A percentile compares a stretch with the other conserved stretches of the same genome.
Conservation (phyloP, 2,329 filamentous ascomycete genomes). For the Colletotrichum lindemuthianum region DNA sequence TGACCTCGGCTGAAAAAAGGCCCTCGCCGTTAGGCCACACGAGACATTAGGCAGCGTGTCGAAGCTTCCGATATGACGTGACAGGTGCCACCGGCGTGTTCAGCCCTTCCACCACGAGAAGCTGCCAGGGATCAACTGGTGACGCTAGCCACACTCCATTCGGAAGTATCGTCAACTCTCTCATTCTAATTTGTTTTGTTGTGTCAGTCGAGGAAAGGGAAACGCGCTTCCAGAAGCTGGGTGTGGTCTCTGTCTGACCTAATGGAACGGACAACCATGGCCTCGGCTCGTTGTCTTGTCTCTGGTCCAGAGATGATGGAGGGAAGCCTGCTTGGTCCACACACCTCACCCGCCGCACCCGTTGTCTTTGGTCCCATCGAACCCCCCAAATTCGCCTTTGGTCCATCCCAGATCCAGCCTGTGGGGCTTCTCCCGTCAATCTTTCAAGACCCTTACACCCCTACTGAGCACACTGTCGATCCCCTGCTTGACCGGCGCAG, state of each 20-base stretch:
- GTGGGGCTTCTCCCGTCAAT: constrained; percentile 17
- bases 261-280: constrained; percentile 24
- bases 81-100: too few relatives aligned
- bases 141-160: constrained; percentile 1
- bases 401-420: constrained; percentile 22
- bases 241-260: background rate
- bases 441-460: constrained; percentile 10
- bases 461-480: background rate
- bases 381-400: constrained; percentile 22
- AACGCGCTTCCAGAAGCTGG: constrained; percentile 4
- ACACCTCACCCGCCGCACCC: constrained; percentile 1
- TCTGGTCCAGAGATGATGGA: constrained; percentile 6
- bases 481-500: background rate
- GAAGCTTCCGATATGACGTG: background rate
- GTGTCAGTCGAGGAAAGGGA: background rate
- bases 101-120: too few relatives aligned
- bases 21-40: constrained; percentile 1
- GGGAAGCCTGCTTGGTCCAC: background rate
- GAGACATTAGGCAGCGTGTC: constrained; percentile 7
- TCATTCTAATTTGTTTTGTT: constrained; percentile 8
- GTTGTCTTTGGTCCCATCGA: constrained; percentile 16
- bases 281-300: constrained; percentile 20
- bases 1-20: too few relatives aligned
- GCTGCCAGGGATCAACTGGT: background rate
- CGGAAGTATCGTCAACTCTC: constrained; percentile 12